A percentile compares a stretch with the other conserved stretches of the same genome.
These are phyloP conservation scores for Diaporthe destruens DNA, from an alignment of 2,329 filamentous ascomycete species.

Conservation along the genomic window DNA sequence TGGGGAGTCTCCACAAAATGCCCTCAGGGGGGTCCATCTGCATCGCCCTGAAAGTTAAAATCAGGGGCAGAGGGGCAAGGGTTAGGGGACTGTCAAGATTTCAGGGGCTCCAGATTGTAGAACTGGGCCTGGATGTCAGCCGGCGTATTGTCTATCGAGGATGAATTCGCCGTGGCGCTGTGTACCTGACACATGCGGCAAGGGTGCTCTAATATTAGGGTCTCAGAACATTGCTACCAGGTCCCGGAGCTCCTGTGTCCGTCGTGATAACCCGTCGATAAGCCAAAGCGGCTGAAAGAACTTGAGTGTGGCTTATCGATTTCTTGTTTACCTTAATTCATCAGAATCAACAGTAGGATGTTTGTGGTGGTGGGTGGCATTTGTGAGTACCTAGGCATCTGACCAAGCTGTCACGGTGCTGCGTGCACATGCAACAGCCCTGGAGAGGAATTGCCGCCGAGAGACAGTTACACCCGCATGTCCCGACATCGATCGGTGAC, in stretches of 20 bases:
- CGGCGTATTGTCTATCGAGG: conserved; percentile 1
- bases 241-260: conserved; percentile 10
- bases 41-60: conserved; percentile 19
- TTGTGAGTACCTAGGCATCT: not conserved
- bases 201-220: conserved; percentile 18
- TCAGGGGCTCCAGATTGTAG: conserved; percentile 25
- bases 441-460: not conserved
- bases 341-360: no score
- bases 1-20: conserved; percentile 34
- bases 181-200: conserved; percentile 22
- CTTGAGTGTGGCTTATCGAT: not conserved
- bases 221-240: conserved; percentile 11
- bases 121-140: not conserved
- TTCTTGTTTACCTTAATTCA: not conserved
- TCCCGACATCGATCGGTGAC: not conserved
- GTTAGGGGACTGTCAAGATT: conserved; percentile 32
- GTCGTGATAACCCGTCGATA: not conserved
- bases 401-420: not conserved
- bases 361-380: not conserved
- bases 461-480: not conserved
- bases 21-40: conserved; percentile 16
- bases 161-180: conserved; percentile 1
- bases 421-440: not conserved
- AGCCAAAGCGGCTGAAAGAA: not conserved
- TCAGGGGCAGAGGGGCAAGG: conserved; percentile 31